Evolutionary conservation across 305 asterid genomes (phyloP).

Genomic region (Fraxinus nigra): DNA sequence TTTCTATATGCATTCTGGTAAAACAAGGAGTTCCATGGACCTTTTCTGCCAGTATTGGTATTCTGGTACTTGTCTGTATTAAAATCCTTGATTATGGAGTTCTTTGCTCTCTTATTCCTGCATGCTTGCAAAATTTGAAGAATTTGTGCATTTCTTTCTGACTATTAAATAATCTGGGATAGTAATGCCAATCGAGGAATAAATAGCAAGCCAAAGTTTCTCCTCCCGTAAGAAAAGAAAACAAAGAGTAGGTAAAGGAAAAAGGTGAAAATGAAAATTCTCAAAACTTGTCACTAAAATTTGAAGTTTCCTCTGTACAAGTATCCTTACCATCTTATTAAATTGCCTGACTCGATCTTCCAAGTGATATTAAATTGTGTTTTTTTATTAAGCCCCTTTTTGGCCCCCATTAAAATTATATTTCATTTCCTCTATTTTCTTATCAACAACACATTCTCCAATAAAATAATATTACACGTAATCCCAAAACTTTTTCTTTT

Average conservation of each 20-base stretch:
- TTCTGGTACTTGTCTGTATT: neutral
- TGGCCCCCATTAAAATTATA: no score
- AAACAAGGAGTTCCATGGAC: conserved; percentile 8
- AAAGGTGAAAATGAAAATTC: neutral
- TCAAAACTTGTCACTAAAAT: neutral
- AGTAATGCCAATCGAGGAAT: neutral
- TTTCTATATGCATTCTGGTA: conserved; percentile 18
- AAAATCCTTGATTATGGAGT: conserved; percentile 1
- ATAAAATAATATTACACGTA: no score
- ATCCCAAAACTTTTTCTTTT: no score
- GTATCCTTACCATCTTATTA: neutral
- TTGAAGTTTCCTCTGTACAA: neutral
- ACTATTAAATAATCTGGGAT: conserved; percentile 1
- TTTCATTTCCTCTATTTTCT: no score
- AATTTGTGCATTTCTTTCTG: neutral
- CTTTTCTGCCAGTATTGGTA: neutral
- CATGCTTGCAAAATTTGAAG: neutral
- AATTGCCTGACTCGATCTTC: neutral
- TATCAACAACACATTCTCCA: no score
- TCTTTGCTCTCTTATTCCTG: neutral
- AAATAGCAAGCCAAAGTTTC: neutral
- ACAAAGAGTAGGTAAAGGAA: neutral
- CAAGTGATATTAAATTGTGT: neutral
- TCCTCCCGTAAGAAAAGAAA: neutral
- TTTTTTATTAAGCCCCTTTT: neutral